Percentiles rank a stretch among this genome's conserved stretches.
Evolutionary conservation across 306 rosid species (phyloP).

Genomic region (Cucumis cinereus): DNA sequence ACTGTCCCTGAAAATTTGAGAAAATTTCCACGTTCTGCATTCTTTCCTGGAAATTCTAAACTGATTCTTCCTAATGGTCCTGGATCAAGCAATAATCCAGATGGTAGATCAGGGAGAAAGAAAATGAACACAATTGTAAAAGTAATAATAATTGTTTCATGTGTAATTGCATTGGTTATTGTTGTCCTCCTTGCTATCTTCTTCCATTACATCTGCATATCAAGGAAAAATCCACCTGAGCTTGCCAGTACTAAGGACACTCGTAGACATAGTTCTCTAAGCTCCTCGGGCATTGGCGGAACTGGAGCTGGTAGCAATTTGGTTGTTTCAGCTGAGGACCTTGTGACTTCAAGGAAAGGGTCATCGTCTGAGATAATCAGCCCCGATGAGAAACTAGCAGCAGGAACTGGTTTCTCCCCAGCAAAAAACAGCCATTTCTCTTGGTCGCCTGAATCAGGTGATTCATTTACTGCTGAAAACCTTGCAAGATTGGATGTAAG

Average conservation of each 20-base stretch:
- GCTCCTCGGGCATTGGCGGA: constrained; percentile 32
- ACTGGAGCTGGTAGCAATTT: constrained; percentile 44
- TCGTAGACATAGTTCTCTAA: constrained; percentile 29
- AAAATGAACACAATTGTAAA: constrained; percentile 51
- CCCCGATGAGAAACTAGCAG: constrained; percentile 54
- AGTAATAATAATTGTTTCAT: constrained; percentile 77
- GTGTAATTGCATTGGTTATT: constrained; percentile 65
- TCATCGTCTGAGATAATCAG: constrained; percentile 54
- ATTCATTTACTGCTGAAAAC: constrained; percentile 53
- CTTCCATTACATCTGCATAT: constrained; percentile 58
- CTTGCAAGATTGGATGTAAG: constrained; percentile 66
- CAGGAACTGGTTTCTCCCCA: constrained; percentile 69
- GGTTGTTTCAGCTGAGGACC: constrained; percentile 84
- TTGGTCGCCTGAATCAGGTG: constrained; percentile 94
- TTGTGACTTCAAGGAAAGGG: constrained; percentile 58
- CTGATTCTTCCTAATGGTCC: constrained; percentile 43
- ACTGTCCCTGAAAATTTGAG: constrained; percentile 66
- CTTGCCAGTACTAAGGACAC: constrained; percentile 30
- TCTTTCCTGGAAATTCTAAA: constrained; percentile 71
- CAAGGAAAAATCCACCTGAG: constrained; percentile 44
- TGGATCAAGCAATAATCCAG: constrained; percentile 28
- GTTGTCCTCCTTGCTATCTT: constrained; percentile 73
- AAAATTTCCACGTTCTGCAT: constrained; percentile 66
- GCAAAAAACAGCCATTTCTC: constrained; percentile 68
- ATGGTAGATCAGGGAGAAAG: constrained; percentile 37